Percentiles rank a stretch among this genome's conserved stretches.
These are phyloP conservation scores for Eucalyptus cloeziana DNA, from an alignment of 345 rosid genomes.

Conservation along the genomic window DNA sequence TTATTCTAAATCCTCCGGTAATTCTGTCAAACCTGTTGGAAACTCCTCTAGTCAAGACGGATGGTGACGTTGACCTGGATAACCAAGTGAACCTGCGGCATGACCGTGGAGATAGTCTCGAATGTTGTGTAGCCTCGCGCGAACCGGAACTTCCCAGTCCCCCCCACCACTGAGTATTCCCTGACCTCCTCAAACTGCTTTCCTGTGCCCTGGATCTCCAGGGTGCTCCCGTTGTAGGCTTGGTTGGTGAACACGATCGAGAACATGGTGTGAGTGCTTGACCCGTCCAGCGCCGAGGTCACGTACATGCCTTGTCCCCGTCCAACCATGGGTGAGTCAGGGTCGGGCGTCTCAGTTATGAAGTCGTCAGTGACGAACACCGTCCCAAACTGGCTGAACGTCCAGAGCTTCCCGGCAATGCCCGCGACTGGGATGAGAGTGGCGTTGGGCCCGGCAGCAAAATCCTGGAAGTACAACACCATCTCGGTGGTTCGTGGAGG, in stretches of 20 bases:
- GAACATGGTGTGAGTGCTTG: not conserved
- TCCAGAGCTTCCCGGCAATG: not conserved
- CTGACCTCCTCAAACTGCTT: not conserved
- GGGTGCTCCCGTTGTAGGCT: constrained; percentile 3
- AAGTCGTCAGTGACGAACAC: not conserved
- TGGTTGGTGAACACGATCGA: constrained; percentile 1
- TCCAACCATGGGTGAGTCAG: not conserved
- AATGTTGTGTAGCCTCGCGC: not conserved
- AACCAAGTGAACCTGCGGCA: not conserved
- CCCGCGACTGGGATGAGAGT: not conserved
- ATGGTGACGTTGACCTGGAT: not conserved
- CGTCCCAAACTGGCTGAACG: not conserved
- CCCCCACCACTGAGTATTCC: not conserved
- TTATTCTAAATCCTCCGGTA: not conserved
- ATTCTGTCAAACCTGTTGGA: not conserved
- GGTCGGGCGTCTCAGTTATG: not conserved
- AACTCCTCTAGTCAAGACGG: not conserved
- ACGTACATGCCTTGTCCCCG: not conserved
- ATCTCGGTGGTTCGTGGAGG: not conserved
- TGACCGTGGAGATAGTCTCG: not conserved
- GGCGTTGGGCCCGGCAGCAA: not conserved
- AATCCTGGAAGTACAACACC: not conserved
- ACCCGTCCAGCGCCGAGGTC: not conserved
- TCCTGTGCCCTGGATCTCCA: not conserved
- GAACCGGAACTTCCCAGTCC: not conserved